phyloP scores from a whole-genome alignment of 2,329 filamentous ascomycete species.

The Hypoxylon sp. region DNA sequence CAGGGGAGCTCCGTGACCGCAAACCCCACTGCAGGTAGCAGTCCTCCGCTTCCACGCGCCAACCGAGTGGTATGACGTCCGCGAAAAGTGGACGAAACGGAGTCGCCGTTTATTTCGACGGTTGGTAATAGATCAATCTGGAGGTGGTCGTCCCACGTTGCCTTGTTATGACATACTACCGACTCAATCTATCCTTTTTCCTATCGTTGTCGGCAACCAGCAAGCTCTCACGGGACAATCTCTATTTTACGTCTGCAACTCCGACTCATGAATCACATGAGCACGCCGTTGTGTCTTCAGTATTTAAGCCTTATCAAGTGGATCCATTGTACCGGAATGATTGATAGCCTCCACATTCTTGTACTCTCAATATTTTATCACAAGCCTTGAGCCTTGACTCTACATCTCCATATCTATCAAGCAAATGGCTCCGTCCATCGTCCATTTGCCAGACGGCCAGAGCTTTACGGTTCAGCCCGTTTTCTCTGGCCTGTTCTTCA shows the following conservation, averaged over 20 bases:
- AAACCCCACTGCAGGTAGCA: conserved; percentile 31
- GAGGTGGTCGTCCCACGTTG: conserved; percentile 35
- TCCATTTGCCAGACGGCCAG: conserved; percentile 90
- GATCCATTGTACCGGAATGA: conserved; percentile 25
- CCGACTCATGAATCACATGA: conserved; percentile 33
- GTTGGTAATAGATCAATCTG: conserved; percentile 9
- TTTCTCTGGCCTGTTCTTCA: conserved; percentile 94
- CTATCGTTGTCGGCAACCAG: conserved; percentile 17
- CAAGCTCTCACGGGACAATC: conserved; percentile 19
- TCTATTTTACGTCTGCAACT: background rate
- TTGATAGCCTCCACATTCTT: conserved; percentile 23
- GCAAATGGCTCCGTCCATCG: conserved; percentile 58
- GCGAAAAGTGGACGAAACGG: conserved; percentile 38
- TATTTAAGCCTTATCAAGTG: conserved; percentile 36
- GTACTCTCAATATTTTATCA: background rate
- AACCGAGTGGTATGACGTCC: conserved; percentile 43
- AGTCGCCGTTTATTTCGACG: conserved; percentile 38
- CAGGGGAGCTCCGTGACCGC: conserved; percentile 31
- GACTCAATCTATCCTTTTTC: conserved; percentile 16
- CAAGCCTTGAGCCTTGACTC: conserved; percentile 1
- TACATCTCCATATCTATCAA: conserved; percentile 4
- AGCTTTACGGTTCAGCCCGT: conserved; percentile 85
- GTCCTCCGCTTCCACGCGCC: conserved; percentile 26
- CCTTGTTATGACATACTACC: conserved; percentile 21
- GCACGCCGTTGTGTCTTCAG: conserved; percentile 16